Evolutionary conservation across 495 filamentous ascomycete genomes (phyloP), one percentile per base, ranked within the genome.

Genomic region (Penicillium herquei): DNA sequence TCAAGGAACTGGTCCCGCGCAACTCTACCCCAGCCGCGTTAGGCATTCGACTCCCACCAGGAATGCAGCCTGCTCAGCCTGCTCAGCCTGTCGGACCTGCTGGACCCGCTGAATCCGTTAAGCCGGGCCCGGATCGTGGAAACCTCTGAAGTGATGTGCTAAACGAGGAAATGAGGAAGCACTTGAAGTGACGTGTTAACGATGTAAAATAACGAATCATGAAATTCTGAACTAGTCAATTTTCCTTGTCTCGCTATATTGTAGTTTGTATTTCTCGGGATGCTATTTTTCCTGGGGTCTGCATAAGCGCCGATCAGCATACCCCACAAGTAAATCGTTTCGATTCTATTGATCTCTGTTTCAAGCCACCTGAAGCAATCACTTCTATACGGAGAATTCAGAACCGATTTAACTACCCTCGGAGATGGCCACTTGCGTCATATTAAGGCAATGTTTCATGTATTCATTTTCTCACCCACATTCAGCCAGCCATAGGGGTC

Each of bases 21-120:
- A 66, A 61, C 26, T 57, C 58, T 16, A 4, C 30, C 33, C 58
- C 66, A n/a, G 65, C 65, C 7, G 63, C 59, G 6, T 44, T 72
- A 54, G 74, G 74, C 3, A 78, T 78, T 50, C 74, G 75, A 33
- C 49, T 78, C 45, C 75, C 75, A 33, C 73, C 75, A 47, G 66
- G 67, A 13, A 78, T 78, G 74, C 63, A 71, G 49, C 14, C 58
- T n/a, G 58, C 51, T 52, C 16, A 44, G 12, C 1, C 18, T 31
- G 31, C 12, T 1, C 17, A n/a, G 0, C 39, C 56, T 18, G 52
- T n/a, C n/a, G n/a, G n/a, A 26, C 14, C 58, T n/a, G 58, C 51
- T 52, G 42, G 26, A 30, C 4, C 21, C n/a, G 32, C 8, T 52
- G 42, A 26, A 30, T 0, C 21, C n/a, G 32, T 8, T 3, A 13